Conservation (phyloP, 345 rosid genomes). For the Moringa oleifera region DNA sequence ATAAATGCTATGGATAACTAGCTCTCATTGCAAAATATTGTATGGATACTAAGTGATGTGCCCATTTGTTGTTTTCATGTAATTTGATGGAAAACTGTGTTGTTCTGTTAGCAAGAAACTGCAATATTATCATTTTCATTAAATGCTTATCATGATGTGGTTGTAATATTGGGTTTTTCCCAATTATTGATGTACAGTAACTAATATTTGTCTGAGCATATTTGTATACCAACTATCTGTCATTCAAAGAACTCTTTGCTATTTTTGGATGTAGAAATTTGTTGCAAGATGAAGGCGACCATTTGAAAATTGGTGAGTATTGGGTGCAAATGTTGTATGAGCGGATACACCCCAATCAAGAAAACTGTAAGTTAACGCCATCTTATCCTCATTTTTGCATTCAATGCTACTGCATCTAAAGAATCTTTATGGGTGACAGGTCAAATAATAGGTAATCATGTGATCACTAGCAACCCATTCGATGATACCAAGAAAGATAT, state of each 20-base stretch:
- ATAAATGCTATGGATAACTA: no score
- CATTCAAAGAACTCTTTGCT: not conserved
- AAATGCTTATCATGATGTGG: not conserved
- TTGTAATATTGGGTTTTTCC: not conserved
- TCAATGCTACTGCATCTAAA: not conserved
- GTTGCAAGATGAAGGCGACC: slow-evolving; percentile 51
- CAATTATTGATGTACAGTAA: not conserved
- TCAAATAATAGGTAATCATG: slow-evolving; percentile 25
- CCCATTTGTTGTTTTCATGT: no score
- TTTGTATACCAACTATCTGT: no score
- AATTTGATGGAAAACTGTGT: no score
- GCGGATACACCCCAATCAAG: slow-evolving; percentile 40
- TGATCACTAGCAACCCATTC: slow-evolving; percentile 13
- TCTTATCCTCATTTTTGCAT: not conserved
- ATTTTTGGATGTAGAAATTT: slow-evolving; percentile 32
- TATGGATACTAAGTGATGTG: no score
- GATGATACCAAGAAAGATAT: slow-evolving; percentile 36
- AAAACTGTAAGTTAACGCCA: slow-evolving; percentile 20
- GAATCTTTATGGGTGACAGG: slow-evolving; percentile 18
- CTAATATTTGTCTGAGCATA: not conserved
- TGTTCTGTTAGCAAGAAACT: no score
- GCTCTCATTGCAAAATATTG: no score
- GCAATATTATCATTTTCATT: not conserved
- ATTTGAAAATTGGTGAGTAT: slow-evolving; percentile 57
- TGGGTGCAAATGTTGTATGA: slow-evolving; percentile 57